Conservation (phyloP, 2,329 filamentous ascomycete genomes). For the Alternaria viburni region DNA sequence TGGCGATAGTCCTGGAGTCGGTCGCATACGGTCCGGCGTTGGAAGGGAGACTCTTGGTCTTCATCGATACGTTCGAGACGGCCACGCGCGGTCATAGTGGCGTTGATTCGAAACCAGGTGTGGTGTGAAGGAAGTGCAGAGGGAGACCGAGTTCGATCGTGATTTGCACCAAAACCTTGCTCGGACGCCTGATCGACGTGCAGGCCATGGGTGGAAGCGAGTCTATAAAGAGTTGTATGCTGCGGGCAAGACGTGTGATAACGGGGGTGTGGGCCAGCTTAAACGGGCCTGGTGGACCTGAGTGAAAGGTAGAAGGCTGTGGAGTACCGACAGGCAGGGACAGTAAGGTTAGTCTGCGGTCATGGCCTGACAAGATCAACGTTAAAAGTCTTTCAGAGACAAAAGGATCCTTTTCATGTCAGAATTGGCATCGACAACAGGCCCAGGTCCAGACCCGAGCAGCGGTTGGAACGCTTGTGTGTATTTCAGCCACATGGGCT, state of each 20-base stretch:
- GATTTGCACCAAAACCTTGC: background rate
- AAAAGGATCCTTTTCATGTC: background rate
- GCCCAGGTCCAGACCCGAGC: background rate
- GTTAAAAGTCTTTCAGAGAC: background rate
- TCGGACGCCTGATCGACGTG: background rate
- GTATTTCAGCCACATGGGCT: background rate
- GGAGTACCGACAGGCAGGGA: background rate
- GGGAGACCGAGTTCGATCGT: background rate
- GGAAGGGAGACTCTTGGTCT: background rate
- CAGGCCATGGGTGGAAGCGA: background rate
- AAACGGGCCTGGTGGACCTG: constrained; percentile 1
- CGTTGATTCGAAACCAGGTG: background rate
- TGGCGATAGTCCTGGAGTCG: constrained; percentile 6
- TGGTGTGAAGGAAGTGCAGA: background rate
- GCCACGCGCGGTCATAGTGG: constrained; percentile 4
- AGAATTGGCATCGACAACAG: background rate
- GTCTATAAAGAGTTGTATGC: constrained; percentile 3
- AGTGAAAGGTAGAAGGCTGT: background rate
- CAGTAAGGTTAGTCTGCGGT: background rate
- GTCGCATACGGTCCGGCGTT: background rate
- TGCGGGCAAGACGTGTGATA: background rate
- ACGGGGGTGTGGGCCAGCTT: background rate
- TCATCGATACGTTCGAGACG: background rate
- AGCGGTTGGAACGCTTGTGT: background rate
- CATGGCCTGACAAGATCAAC: background rate